phyloP scores from a whole-genome alignment of 2,329 filamentous ascomycete species.

The Aspergillus sp. region DNA sequence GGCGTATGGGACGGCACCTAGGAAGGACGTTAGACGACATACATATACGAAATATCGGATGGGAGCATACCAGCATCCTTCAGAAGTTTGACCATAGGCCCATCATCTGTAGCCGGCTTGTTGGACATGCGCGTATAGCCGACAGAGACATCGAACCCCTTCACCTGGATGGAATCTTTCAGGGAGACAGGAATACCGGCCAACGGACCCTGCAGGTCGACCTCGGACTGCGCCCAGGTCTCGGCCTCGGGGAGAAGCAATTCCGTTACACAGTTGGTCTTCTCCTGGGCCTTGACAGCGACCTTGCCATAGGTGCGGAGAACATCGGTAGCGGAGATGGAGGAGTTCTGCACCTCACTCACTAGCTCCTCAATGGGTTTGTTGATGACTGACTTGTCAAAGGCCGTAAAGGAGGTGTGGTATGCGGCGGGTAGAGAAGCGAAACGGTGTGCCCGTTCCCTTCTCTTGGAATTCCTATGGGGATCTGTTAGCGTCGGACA shows the following conservation, averaged over 20 bases:
- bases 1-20: conserved; percentile 80
- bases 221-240: conserved; percentile 60
- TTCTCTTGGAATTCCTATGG: conserved; percentile 72
- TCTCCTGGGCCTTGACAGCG: conserved; percentile 75
- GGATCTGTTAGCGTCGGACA: no score
- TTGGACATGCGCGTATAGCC: conserved; percentile 73
- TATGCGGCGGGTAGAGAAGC: conserved; percentile 64
- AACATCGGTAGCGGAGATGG: conserved; percentile 65
- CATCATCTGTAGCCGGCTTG: conserved; percentile 66
- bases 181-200: conserved; percentile 84
- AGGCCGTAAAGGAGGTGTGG: conserved; percentile 59
- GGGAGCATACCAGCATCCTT: conserved; percentile 67
- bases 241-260: conserved; percentile 77
- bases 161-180: conserved; percentile 75
- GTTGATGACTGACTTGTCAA: conserved; percentile 66
- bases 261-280: conserved; percentile 89
- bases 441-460: conserved; percentile 69
- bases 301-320: conserved; percentile 86
- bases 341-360: conserved; percentile 68
- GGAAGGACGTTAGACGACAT: neutral
- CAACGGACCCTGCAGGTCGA: conserved; percentile 76
- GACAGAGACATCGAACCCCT: conserved; percentile 77
- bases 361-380: conserved; percentile 77
- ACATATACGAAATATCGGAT: neutral
- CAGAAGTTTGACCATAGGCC: conserved; percentile 69